Base-by-base conservation (phyloP, 2,329 filamentous ascomycete species). In the Penicillium sp. region DNA sequence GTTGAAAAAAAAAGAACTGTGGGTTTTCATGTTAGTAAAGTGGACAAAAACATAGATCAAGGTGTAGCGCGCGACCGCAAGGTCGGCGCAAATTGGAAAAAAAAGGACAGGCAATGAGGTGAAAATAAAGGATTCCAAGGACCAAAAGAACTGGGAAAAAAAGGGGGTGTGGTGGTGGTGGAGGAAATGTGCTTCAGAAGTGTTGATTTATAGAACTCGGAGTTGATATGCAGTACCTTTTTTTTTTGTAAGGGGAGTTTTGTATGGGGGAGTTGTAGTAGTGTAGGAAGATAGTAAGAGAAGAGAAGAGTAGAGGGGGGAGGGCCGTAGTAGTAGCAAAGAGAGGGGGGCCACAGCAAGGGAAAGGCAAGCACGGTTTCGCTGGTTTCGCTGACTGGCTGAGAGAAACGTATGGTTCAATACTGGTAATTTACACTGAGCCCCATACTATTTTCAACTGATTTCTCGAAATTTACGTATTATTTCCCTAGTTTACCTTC, bases 191-290 rank as follows among this genome's bases (percentile, higher is more conserved):
- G 59, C 16, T 7, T 36, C 38, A n/a, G 13, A 50, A 53, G 59
- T 47, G 58, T 48, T 59, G 60, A 60, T 56, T 53, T 46, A 59
- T 68, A 65, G 70, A 67, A 65, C 70, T 68, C 66, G 67, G 64
- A 63, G 66, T 68, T 68, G 68, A 67, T 70, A 70, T 70, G 68
- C 63, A 70, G 70, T 73, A 75, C 70, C 65, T 67, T 59, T 54
- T 47, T 54, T 47, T 70, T 72, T 75, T 68, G 71, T 73, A 72
- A 70, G 64, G 63, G 64, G 61, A 65, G 61, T 66, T 67, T 69
- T 69, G 70, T 66, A 68, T 56, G 67, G 70, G 60, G 66, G 60
- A 57, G 56, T 59, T 65, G 65, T 33, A 33, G 66, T 68, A 70
- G 71, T 67, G 68, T 67, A 68, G 64, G 66, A 65, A 64, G 53